Evolutionary conservation across 2,329 filamentous ascomycete species (phyloP).

Genomic region (Corynespora cassiicola): DNA sequence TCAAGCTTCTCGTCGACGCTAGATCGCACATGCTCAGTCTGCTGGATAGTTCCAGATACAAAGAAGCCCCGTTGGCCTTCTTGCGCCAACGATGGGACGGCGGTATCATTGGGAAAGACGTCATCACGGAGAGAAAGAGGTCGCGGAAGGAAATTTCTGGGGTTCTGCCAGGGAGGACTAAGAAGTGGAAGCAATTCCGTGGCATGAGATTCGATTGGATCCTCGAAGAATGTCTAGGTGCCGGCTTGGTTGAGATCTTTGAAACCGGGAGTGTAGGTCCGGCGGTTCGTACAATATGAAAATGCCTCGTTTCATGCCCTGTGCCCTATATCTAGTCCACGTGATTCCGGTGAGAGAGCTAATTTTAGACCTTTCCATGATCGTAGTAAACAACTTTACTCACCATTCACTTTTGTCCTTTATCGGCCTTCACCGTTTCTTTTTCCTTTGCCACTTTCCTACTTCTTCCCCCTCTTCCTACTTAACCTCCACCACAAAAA

Average conservation of each 20-base stretch:
- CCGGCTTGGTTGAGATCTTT: constrained; percentile 75
- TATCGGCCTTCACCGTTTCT: too few species aligned
- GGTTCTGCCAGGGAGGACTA: constrained; percentile 66
- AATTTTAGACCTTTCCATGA: too few species aligned
- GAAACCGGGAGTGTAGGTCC: constrained; percentile 76
- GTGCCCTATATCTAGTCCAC: constrained; percentile 17
- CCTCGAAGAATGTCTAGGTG: constrained; percentile 72
- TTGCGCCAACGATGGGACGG: constrained; percentile 76
- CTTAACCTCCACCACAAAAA: too few species aligned
- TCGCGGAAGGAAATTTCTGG: constrained; percentile 63
- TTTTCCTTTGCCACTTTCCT: too few species aligned
- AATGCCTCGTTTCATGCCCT: not conserved
- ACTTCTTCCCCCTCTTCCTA: too few species aligned
- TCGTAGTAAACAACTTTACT: too few species aligned
- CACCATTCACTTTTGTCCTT: too few species aligned
- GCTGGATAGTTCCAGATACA: constrained; percentile 64
- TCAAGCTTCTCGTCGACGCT: constrained; percentile 69
- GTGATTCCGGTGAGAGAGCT: too few species aligned
- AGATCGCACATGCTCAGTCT: constrained; percentile 67
- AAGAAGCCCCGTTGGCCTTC: constrained; percentile 67
- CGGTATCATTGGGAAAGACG: constrained; percentile 59
- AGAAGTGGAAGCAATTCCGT: constrained; percentile 74
- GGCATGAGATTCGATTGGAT: constrained; percentile 76
- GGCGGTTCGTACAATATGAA: constrained; percentile 54
- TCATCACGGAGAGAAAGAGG: constrained; percentile 56